Base-by-base conservation (phyloP, 2,329 filamentous ascomycete species). In the Aspergillus ruber region DNA sequence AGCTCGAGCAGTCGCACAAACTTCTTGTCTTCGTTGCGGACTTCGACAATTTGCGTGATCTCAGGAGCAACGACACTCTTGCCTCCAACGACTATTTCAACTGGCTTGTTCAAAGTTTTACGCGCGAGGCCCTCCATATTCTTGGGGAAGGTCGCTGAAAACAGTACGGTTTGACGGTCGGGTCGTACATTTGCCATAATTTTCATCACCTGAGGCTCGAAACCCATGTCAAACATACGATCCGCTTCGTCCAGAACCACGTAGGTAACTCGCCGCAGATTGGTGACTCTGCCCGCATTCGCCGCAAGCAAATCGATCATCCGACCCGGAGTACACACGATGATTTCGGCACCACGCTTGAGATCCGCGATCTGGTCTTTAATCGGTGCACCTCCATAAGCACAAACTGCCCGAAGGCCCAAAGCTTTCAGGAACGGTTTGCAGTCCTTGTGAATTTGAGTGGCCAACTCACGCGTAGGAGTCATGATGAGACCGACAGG, bases 171-270 rank as follows among this genome's bases (percentile, higher is more conserved):
- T 65, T 98, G 93, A 44, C 88, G 84, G 65, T 96, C 88, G 0
- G 93, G 90, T 42, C 93, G 85, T 65, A 95, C 86, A 61, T 93
- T 95, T 56, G 83, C 83, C 64, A 97, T 84, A 49, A 98, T 93
- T 69, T 95, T 96, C 82, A 93, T 93, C 46, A 98, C 90, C 67
- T 98, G 93, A 2, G 93, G 91, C 70, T 95, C 91, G 63, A 98
- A 98, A 12, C 93, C 93, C 93, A 98, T 97, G 67, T 98, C 93
- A 65, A 97, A 96, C 93, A 98, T 97, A 52, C 93, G 86, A 69
- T 98, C 93, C 42, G 93, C 93, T 71, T 98, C 93, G 64, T 98
- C 93, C 35, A 98, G 80, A 9, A 98, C 93, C 20, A 96, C 83
- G 65, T 97, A 98, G 0, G 89, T 93, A 10, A 95, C 88, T 53